Evolutionary conservation across 2,329 filamentous ascomycete species (phyloP).

Genomic region (Moelleriella libera): DNA sequence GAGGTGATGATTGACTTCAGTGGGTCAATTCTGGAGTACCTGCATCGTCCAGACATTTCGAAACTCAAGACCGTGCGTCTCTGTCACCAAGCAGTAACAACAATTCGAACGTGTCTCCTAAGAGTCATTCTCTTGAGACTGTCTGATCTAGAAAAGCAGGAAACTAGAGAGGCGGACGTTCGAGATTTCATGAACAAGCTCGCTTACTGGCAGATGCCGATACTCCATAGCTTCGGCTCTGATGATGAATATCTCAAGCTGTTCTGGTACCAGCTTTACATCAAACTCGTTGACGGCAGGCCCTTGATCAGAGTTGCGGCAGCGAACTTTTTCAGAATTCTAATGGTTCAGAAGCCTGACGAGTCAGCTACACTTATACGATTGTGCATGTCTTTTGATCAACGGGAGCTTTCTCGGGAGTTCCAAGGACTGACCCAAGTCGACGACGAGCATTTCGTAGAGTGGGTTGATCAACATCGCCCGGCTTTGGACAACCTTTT

Average conservation of each 20-base stretch:
- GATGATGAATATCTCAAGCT: constrained; percentile 51
- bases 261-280: constrained; percentile 86
- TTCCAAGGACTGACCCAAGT: constrained; percentile 78
- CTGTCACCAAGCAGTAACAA: constrained; percentile 68
- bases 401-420: constrained; percentile 56
- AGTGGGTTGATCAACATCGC: constrained; percentile 77
- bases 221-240: constrained; percentile 62
- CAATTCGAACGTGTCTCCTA: constrained; percentile 64
- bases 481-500: constrained; percentile 70
- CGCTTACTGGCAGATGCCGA: constrained; percentile 89
- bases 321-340: constrained; percentile 77
- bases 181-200: constrained; percentile 69
- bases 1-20: constrained; percentile 74
- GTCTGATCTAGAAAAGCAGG: constrained; percentile 62
- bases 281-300: constrained; percentile 63
- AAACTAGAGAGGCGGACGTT: constrained; percentile 45
- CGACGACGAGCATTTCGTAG: constrained; percentile 76
- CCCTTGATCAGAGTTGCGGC: constrained; percentile 57
- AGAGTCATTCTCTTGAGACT: constrained; percentile 67
- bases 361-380: constrained; percentile 64
- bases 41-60: constrained; percentile 73
- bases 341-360: constrained; percentile 83
- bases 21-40: constrained; percentile 72
- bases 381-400: constrained; percentile 55
- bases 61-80: constrained; percentile 78